A percentile compares a stretch with the other conserved stretches of the same genome.
phyloP scores from a whole-genome alignment of 495 filamentous ascomycete species.

The Talaromyces trachyspermus region DNA sequence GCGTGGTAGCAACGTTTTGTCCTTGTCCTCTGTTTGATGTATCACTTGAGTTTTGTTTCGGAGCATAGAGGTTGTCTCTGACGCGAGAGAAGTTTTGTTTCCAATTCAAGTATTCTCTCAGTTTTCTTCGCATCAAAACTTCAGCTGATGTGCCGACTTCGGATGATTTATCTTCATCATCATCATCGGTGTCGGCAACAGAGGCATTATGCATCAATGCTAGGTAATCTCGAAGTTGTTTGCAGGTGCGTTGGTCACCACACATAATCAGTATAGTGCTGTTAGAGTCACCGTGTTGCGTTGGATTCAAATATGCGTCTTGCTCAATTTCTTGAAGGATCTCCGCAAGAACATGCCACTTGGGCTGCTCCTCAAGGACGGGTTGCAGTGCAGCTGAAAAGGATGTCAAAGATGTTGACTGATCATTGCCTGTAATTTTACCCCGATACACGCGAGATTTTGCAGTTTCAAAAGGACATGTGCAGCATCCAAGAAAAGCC shows the following conservation, averaged over 20 bases:
- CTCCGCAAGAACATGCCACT: conserved; percentile 82
- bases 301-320: conserved; percentile 79
- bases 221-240: conserved; percentile 84
- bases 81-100: conserved; percentile 84
- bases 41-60: conserved; percentile 16
- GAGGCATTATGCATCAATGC: conserved; percentile 79
- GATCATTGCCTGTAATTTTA: conserved; percentile 42
- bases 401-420: conserved; percentile 22
- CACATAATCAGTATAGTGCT: conserved; percentile 94
- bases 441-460: conserved; percentile 85
- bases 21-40: conserved; percentile 28
- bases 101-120: conserved; percentile 88
- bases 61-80: conserved; percentile 66
- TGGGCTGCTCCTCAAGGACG: conserved; percentile 90
- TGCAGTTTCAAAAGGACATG: conserved; percentile 90
- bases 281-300: conserved; percentile 72
- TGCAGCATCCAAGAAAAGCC: conserved; percentile 93
- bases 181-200: conserved; percentile 27
- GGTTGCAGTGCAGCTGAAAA: conserved; percentile 69
- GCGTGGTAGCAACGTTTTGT: conserved; percentile 29
- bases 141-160: conserved; percentile 60
- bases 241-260: conserved; percentile 76
- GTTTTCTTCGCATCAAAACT: conserved; percentile 80
- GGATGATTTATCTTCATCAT: conserved; percentile 30
- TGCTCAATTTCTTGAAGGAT: conserved; percentile 89